Percentiles rank a stretch among this genome's conserved stretches.
Conservation (phyloP, 2,329 filamentous ascomycete species). For the Chaetomiaceae sp. region DNA sequence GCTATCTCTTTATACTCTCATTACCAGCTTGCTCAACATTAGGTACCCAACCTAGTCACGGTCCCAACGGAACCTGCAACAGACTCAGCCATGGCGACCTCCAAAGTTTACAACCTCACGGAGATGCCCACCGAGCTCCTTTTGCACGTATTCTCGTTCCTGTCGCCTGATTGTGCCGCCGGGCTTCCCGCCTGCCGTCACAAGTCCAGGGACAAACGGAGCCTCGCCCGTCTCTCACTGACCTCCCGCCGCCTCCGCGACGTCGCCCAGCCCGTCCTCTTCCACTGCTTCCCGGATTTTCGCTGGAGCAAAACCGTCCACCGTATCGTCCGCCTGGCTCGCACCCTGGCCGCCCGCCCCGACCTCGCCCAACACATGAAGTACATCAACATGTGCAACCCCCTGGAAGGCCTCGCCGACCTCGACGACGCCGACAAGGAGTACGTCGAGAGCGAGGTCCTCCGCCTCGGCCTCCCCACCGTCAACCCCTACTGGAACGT, state of each 20-base stretch:
- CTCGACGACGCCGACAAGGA: neutral
- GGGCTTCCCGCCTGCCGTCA: neutral
- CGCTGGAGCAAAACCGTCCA: neutral
- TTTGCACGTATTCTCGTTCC: neutral
- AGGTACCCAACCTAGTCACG: too few relatives aligned
- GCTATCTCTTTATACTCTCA: too few relatives aligned
- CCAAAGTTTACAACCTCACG: neutral
- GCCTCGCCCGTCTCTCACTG: neutral
- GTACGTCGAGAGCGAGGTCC: neutral
- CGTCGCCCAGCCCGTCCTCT: conserved; percentile 5
- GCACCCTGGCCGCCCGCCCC: neutral
- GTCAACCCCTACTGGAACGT: neutral
- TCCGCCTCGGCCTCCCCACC: neutral
- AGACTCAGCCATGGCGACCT: neutral
- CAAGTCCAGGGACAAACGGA: neutral
- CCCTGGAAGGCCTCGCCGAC: neutral
- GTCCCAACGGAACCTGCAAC: too few relatives aligned
- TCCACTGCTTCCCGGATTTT: conserved; percentile 1
- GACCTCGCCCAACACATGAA: conserved; percentile 4
- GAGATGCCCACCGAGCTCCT: conserved; percentile 5
- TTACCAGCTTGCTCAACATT: too few relatives aligned
- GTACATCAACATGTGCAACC: neutral
- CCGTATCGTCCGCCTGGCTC: neutral
- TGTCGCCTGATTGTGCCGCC: neutral
- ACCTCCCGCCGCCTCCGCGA: neutral